These are phyloP conservation scores for Geosmithia putterillii DNA, from an alignment of 2,329 filamentous ascomycete genomes.

Conservation along the genomic window DNA sequence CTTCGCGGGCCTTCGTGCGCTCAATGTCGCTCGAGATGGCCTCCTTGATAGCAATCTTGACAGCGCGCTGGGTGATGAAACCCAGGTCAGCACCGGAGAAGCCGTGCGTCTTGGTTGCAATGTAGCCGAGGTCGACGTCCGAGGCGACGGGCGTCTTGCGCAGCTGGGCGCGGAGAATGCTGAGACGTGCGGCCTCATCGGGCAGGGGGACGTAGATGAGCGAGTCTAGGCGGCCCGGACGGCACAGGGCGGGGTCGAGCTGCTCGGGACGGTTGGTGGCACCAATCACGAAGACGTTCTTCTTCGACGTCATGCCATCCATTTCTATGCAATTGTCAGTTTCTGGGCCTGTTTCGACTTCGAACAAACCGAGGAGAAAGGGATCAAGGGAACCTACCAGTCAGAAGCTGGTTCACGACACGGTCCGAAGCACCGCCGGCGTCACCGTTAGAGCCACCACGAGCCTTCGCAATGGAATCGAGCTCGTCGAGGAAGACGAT, in stretches of 20 bases:
- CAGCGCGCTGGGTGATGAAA: slow-evolving; percentile 96
- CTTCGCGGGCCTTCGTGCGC: slow-evolving; percentile 79
- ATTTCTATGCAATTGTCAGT: slow-evolving; percentile 51
- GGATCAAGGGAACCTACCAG: slow-evolving; percentile 48
- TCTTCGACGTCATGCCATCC: slow-evolving; percentile 99
- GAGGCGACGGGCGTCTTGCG: slow-evolving; percentile 89
- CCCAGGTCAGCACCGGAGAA: slow-evolving; percentile 99
- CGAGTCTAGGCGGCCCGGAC: slow-evolving; percentile 96
- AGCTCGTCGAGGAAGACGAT: slow-evolving; percentile 98
- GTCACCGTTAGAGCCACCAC: slow-evolving; percentile 92
- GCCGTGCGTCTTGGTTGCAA: slow-evolving; percentile 92
- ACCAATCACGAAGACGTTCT: slow-evolving; percentile 99
- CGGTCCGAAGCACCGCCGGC: slow-evolving; percentile 97
- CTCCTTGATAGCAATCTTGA: slow-evolving; percentile 99
- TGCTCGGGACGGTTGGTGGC: slow-evolving; percentile 98
- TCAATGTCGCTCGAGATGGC: slow-evolving; percentile 83
- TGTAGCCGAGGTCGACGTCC: slow-evolving; percentile 83
- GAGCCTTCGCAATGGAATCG: slow-evolving; percentile 98
- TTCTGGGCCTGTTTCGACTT: neutral
- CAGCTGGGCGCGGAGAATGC: slow-evolving; percentile 90
- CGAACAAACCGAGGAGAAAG: slow-evolving; percentile 23
- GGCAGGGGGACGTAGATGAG: slow-evolving; percentile 97
- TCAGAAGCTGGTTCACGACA: slow-evolving; percentile 98
- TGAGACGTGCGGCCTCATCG: slow-evolving; percentile 76
- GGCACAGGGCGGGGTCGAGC: slow-evolving; percentile 93